Base-by-base conservation (phyloP, 2,329 filamentous ascomycete species). In the Diaporthe amygdali region DNA sequence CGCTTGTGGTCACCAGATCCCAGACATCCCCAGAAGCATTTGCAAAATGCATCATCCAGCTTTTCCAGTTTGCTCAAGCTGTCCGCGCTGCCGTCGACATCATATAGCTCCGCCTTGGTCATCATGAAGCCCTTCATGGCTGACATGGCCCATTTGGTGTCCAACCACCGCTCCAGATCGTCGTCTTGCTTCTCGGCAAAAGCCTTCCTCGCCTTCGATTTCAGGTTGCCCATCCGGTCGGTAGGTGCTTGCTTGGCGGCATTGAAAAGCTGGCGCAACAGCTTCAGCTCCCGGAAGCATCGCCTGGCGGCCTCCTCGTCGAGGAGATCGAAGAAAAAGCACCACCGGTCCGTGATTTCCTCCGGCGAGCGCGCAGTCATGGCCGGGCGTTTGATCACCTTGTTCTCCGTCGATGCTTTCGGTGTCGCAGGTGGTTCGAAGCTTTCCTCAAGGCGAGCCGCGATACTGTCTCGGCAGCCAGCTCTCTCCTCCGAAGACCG, bases 111-210 rank as follows among this genome's bases (percentile, higher is more conserved):
- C 14, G 68, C 68, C 44, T 70, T 70, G 39, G 56, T 54, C 44
- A 70, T 54, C 68, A 70, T 70, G 68, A 70, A 64, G 3, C 68
- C 56, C 37, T 70, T 70, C 68, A 70, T 64, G 15, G 68, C 46
- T 2, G 56, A 54, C 34, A 70, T 70, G 12, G 68, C 56, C 56
- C 56, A 70, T 39, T 66, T 70, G 8, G 68, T 70, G 37, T 70
- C 68, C 46, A 70, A 27, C 68, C 68, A 70, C 22, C 56, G 46
- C 56, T 70, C 68, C 34, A 64, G 34, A 22, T 66, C 56, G 17
- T 70, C 68, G n/a, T 70, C 68, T 47, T 41, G 56, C 41, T 46
- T 70, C 27, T 64, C 51, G 27, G 59, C 68, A n/a, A 70, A 70
- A 2, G 68, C 68, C 56, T 70, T 70, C 37, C 32, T 70, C 34